Percentiles rank a stretch among this genome's conserved stretches.
Evolutionary conservation across 73 alveolate genomes (phyloP).

Genomic region (Tetrahymena borealis): DNA sequence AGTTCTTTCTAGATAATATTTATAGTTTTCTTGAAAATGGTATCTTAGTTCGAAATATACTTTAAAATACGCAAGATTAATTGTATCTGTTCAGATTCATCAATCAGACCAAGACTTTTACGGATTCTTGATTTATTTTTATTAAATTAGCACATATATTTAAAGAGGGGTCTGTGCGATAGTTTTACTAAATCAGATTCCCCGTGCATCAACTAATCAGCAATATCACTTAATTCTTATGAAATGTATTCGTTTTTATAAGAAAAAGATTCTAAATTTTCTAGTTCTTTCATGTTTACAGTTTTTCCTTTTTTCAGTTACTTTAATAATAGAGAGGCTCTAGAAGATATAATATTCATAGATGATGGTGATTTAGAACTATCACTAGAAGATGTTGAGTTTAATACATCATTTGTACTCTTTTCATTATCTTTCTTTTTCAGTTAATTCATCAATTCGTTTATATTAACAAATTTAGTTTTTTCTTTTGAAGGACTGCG

Average conservation of each 20-base stretch:
- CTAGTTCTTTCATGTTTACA: neutral
- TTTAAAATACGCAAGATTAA: neutral
- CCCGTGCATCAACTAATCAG: neutral
- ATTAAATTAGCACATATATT: neutral
- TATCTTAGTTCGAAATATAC: neutral
- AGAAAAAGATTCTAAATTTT: neutral
- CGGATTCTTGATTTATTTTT: neutral
- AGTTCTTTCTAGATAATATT: neutral
- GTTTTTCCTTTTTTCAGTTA: neutral
- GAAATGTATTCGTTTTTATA: neutral
- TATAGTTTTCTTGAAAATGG: neutral
- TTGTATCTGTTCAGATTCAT: neutral
- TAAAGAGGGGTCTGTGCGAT: neutral
- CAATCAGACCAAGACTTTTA: neutral
- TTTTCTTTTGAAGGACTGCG: no score
- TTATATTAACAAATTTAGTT: no score
- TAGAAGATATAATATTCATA: neutral
- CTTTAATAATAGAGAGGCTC: neutral
- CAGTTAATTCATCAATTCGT: no score
- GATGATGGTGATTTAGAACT: neutral
- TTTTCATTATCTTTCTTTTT: no score
- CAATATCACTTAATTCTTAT: neutral
- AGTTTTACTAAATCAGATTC: neutral
- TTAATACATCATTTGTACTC: no score
- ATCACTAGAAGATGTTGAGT: neutral